Evolutionary conservation across 2,329 filamentous ascomycete genomes (phyloP).

Genomic region (Aschersonia sp.): DNA sequence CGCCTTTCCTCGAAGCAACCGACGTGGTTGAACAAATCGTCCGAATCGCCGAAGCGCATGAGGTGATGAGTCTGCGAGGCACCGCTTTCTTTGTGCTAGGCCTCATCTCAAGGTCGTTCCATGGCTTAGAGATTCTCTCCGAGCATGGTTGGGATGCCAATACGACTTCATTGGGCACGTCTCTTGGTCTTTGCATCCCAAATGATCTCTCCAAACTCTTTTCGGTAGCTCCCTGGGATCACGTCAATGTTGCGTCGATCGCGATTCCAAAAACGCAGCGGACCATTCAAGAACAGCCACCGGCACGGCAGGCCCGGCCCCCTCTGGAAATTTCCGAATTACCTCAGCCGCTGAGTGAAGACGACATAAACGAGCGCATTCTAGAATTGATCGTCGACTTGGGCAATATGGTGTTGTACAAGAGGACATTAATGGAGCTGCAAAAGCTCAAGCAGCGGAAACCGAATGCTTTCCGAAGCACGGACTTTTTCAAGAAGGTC

Average conservation of each 20-base stretch:
- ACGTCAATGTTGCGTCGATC: constrained; percentile 32
- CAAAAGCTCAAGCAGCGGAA: constrained; percentile 65
- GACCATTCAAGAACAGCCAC: constrained; percentile 31
- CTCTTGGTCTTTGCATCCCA: constrained; percentile 78
- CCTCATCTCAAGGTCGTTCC: constrained; percentile 78
- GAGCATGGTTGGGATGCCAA: constrained; percentile 90
- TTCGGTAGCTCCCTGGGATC: constrained; percentile 48
- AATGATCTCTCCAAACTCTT: constrained; percentile 65
- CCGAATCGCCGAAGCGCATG: constrained; percentile 71
- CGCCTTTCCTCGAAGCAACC: constrained; percentile 79
- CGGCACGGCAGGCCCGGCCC: constrained; percentile 24
- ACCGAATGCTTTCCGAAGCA: constrained; percentile 58
- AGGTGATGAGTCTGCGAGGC: constrained; percentile 83
- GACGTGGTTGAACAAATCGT: constrained; percentile 83
- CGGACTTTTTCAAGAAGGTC: constrained; percentile 69
- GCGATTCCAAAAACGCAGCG: constrained; percentile 34
- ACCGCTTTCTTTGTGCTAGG: constrained; percentile 95
- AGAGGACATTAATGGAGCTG: constrained; percentile 71
- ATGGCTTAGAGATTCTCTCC: constrained; percentile 80
- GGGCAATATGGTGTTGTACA: constrained; percentile 85
- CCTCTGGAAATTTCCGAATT: constrained; percentile 27
- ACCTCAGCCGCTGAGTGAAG: constrained; percentile 36
- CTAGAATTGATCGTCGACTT: constrained; percentile 75
- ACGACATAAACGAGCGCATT: constrained; percentile 61
- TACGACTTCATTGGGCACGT: constrained; percentile 66